These are phyloP conservation scores for Mycena latifolia DNA, from an alignment of 768 basidiomycete genomes.

Conservation along the genomic window DNA sequence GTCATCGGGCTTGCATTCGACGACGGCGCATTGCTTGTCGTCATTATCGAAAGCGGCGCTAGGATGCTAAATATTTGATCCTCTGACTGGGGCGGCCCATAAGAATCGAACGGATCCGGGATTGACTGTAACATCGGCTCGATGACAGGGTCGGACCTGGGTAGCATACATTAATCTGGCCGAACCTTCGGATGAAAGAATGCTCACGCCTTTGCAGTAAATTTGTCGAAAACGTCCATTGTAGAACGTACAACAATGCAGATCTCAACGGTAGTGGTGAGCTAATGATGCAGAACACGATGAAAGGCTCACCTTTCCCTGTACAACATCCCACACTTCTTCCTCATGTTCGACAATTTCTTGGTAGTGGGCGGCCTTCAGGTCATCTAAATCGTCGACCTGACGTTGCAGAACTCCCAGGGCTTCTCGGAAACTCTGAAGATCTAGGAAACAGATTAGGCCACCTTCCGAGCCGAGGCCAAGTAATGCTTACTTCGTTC, in stretches of 20 bases:
- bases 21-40: constrained; percentile 59
- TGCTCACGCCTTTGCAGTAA: constrained; percentile 88
- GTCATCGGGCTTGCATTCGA: constrained; percentile 69
- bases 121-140: constrained; percentile 92
- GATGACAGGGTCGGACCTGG: constrained; percentile 87
- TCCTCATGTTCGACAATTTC: constrained; percentile 94
- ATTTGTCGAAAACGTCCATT: constrained; percentile 91
- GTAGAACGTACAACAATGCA: constrained; percentile 90
- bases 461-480: not conserved
- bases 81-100: constrained; percentile 88
- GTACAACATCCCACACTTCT: constrained; percentile 94
- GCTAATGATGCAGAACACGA: constrained; percentile 19
- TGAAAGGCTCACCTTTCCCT: constrained; percentile 72
- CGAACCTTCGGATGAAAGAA: constrained; percentile 32
- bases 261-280: constrained; percentile 55
- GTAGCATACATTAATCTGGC: constrained; percentile 26
- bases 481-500: constrained; percentile 75
- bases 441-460: constrained; percentile 62
- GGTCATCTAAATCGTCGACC: constrained; percentile 90
- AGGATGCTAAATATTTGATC: constrained; percentile 95
- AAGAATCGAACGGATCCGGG: constrained; percentile 94
- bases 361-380: constrained; percentile 88
- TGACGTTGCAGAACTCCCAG: constrained; percentile 85
- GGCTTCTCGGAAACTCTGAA: constrained; percentile 90
- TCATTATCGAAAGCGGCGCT: constrained; percentile 85